Evolutionary conservation across 371 early-diverging fungal species (phyloP).

Genomic region (Enterocytospora artemiae): DNA sequence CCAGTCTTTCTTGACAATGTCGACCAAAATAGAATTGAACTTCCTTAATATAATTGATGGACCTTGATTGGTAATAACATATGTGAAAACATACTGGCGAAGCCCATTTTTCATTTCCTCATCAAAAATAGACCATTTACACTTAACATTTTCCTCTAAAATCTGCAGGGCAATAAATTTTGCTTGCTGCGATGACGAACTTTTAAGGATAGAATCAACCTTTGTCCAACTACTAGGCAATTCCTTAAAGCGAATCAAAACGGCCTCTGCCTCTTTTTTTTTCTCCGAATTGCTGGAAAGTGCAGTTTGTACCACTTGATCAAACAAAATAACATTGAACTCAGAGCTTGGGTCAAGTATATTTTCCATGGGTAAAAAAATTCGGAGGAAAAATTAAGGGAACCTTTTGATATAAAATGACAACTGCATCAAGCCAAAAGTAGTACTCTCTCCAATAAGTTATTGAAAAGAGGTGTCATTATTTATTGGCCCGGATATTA

Average conservation of each 20-base stretch:
- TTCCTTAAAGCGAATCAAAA: slow-evolving; percentile 80
- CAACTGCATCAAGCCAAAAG: no score
- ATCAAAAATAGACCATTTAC: slow-evolving; percentile 84
- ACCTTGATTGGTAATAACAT: slow-evolving; percentile 33
- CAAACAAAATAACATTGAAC: slow-evolving; percentile 52
- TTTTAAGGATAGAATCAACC: slow-evolving; percentile 79
- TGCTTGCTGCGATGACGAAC: slow-evolving; percentile 67
- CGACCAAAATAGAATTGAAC: slow-evolving; percentile 51
- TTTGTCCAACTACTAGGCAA: slow-evolving; percentile 87
- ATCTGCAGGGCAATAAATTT: slow-evolving; percentile 88
- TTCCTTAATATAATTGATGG: slow-evolving; percentile 39
- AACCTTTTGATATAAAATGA: background rate
- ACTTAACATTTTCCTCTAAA: slow-evolving; percentile 84
- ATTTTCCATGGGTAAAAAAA: slow-evolving; percentile 43
- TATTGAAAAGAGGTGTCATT: background rate
- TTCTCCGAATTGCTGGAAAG: slow-evolving; percentile 16
- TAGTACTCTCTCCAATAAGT: background rate
- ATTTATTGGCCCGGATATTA: background rate
- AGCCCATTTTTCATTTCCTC: slow-evolving; percentile 73
- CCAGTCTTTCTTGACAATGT: slow-evolving; percentile 99
- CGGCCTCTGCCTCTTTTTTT: slow-evolving; percentile 44
- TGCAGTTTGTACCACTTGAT: slow-evolving; percentile 43
- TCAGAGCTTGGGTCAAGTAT: slow-evolving; percentile 50
- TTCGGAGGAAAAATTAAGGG: background rate
- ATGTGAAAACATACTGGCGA: slow-evolving; percentile 49